Base-by-base conservation (phyloP, 306 rosid genomes). In the Trifolium dubium region DNA sequence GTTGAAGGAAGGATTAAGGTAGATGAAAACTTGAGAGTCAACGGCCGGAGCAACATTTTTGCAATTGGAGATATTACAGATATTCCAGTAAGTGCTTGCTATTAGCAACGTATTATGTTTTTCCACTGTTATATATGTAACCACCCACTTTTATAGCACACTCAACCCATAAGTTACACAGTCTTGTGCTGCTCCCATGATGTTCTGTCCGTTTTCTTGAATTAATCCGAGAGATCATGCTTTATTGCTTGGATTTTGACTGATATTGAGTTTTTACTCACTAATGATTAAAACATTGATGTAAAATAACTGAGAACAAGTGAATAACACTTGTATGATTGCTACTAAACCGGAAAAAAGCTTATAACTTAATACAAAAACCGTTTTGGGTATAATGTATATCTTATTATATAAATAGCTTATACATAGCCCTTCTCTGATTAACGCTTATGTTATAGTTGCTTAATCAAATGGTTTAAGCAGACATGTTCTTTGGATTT, bases 51-150 rank as follows among this genome's bases (percentile, higher is more conserved):
- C 40, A 85, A 90, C 79, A 53, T 88, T 46, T 93, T 87, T 67
- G 96, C 96, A 28, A 76, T 89, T 19, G 97, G 97, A 74, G 97
- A 93, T 80, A 90, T 90, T 63, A 86, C 97, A 71, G 83, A 90
- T 67, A 58, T 93, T 81, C 83, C 67, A 8, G 96, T 93, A 79
- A 90, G 89, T 81, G 46, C 64, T 68, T 50, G 55, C 43, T 39
- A n/a, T 41, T 23, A 32, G 67, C 3, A 68, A 72, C 35, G 58
- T 72, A 31, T 46, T 67, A 46, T 10, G 35, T 28, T 35, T 77
- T 77, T 73, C 46, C 47, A 46, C 8, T 3, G 17, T 67, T 53
- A 35, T 55, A 62, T 39, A 3, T 40, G 19, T 41, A 74, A 32
- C 60, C 41, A 47, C 71, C 51, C n/a, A 17, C 56, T 31, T 67